phyloP scores from a whole-genome alignment of 148 eudicot genomes.

The Selenicereus undatus region DNA sequence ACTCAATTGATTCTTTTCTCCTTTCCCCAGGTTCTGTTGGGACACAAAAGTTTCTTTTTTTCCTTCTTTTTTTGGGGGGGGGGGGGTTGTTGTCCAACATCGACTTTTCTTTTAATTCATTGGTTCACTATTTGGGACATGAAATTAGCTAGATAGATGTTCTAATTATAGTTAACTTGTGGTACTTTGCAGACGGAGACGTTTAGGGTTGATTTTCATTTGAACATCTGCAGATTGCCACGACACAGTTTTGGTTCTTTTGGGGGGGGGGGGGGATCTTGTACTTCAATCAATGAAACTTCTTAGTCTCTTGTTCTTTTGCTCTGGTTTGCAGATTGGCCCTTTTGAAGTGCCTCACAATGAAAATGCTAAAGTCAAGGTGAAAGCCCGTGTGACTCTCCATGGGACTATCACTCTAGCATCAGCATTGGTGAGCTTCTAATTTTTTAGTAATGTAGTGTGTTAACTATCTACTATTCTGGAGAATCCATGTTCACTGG shows the following conservation, averaged over 20 bases:
- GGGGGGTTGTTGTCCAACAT: too few species aligned
- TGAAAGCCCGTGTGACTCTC: conserved; percentile 59
- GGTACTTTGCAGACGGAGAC: too few species aligned
- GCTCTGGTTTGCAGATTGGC: conserved; percentile 56
- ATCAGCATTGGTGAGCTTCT: conserved; percentile 62
- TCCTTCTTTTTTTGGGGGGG: too few species aligned
- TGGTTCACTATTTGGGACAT: too few species aligned
- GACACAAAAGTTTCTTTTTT: too few species aligned
- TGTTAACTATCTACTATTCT: neutral
- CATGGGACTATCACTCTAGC: conserved; percentile 57
- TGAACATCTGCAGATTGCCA: neutral
- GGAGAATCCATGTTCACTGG: conserved; percentile 7
- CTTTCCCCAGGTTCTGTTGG: too few species aligned
- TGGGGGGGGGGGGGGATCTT: neutral
- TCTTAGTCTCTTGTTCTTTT: neutral
- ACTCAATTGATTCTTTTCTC: too few species aligned
- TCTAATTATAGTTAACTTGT: too few species aligned
- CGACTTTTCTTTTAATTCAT: too few species aligned
- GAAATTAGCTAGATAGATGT: too few species aligned
- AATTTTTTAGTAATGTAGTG: neutral
- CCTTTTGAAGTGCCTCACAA: conserved; percentile 47
- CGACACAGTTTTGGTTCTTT: too few species aligned
- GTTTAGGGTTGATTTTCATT: too few species aligned
- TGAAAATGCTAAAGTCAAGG: conserved; percentile 51
- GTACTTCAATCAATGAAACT: conserved; percentile 4